phyloP scores from a whole-genome alignment of 208 protist species.

The Naegleria lovaniensis region DNA sequence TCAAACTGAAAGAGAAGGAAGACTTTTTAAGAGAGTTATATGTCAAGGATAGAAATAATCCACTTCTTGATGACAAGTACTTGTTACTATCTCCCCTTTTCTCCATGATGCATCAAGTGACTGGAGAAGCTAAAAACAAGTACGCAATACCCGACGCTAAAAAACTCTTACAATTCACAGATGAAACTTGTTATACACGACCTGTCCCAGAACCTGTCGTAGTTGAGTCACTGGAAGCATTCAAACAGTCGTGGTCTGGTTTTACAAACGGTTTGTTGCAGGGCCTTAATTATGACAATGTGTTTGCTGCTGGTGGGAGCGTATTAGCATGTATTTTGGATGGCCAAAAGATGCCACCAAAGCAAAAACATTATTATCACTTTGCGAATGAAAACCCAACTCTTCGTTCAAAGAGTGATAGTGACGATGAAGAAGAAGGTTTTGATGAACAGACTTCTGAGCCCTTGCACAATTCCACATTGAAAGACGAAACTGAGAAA shows the following conservation, averaged over 20 bases:
- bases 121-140: not conserved
- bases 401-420: not conserved
- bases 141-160: not conserved
- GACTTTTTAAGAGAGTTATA: constrained; percentile 18
- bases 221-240: not conserved
- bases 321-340: not conserved
- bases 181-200: not conserved
- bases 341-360: not conserved
- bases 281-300: not conserved
- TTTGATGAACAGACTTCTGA: not conserved
- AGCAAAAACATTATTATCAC: not conserved
- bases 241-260: not conserved
- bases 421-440: constrained; percentile 4
- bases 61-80: not conserved
- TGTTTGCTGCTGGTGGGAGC: not conserved
- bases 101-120: not conserved
- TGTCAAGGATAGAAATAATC: constrained; percentile 1
- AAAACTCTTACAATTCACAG: not conserved
- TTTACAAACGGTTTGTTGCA: not conserved
- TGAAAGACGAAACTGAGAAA: not conserved
- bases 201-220: not conserved
- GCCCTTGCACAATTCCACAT: not conserved
- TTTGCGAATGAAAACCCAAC: not conserved
- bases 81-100: not conserved
- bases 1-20: not conserved